A percentile compares a stretch with the other conserved stretches of the same genome.
These are phyloP conservation scores for Phascolomyces articulosus DNA, from an alignment of 371 early-diverging fungal genomes.

Conservation along the genomic window DNA sequence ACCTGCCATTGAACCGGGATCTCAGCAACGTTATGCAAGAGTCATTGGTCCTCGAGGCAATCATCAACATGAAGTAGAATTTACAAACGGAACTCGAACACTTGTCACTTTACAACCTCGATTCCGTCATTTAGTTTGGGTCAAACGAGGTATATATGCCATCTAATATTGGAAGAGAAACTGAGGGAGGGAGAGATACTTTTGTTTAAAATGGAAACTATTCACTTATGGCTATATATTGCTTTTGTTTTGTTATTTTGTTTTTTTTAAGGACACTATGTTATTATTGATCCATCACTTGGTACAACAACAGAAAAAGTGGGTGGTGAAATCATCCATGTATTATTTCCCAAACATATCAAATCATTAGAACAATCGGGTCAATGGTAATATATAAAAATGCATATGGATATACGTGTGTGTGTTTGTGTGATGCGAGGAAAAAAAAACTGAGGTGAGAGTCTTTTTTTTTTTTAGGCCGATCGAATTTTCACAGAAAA, in stretches of 20 bases:
- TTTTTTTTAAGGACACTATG: conserved; percentile 58
- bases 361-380: conserved; percentile 67
- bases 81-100: conserved; percentile 51
- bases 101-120: conserved; percentile 77
- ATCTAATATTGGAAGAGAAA: too few species aligned
- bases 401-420: too few species aligned
- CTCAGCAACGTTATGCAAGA: conserved; percentile 57
- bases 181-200: too few species aligned
- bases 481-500: conserved; percentile 34
- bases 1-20: conserved; percentile 30
- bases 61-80: conserved; percentile 74
- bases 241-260: neutral
- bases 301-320: conserved; percentile 70
- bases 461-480: conserved; percentile 26
- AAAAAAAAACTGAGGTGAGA: neutral
- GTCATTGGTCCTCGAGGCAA: conserved; percentile 76
- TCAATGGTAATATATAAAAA: conserved; percentile 59
- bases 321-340: conserved; percentile 77
- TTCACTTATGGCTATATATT: too few species aligned
- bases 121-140: conserved; percentile 84
- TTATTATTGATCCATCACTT: conserved; percentile 65
- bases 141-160: conserved; percentile 68
- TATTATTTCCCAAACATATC: conserved; percentile 78
- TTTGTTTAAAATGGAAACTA: too few species aligned
- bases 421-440: too few species aligned